These are phyloP conservation scores for Suillus fuscotomentosus DNA, from an alignment of 768 basidiomycete genomes.

Conservation along the genomic window DNA sequence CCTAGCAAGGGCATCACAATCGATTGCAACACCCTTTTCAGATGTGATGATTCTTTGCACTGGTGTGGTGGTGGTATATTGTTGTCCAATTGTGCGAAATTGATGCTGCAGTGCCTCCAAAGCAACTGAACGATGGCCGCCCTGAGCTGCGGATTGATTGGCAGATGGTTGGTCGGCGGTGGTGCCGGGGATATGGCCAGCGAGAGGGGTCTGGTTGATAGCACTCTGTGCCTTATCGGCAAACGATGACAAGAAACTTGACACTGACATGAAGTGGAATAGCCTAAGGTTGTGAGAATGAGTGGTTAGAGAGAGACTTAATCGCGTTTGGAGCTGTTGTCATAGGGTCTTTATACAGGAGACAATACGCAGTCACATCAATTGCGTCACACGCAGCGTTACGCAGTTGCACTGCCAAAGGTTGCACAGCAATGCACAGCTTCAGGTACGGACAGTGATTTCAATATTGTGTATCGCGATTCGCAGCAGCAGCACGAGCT, in stretches of 20 bases:
- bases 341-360: slow-evolving; percentile 16
- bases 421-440: neutral
- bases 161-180: slow-evolving; percentile 38
- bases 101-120: slow-evolving; percentile 69
- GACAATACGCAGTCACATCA: slow-evolving; percentile 10
- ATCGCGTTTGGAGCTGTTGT: slow-evolving; percentile 9
- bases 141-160: slow-evolving; percentile 39
- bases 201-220: slow-evolving; percentile 60
- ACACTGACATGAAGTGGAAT: slow-evolving; percentile 49
- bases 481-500: slow-evolving; percentile 19
- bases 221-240: slow-evolving; percentile 79
- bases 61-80: slow-evolving; percentile 67
- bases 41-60: slow-evolving; percentile 78
- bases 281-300: slow-evolving; percentile 8
- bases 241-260: slow-evolving; percentile 61
- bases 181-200: slow-evolving; percentile 52
- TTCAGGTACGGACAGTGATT: slow-evolving; percentile 6
- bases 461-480: slow-evolving; percentile 21
- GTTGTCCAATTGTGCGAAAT: slow-evolving; percentile 69
- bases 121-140: slow-evolving; percentile 49
- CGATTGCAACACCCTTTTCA: slow-evolving; percentile 75
- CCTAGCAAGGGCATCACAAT: slow-evolving; percentile 64
- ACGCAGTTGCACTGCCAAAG: neutral
- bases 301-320: neutral
- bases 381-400: slow-evolving; percentile 4